phyloP scores from a whole-genome alignment of 108 stramenopile species.

The Parietichytrium sp. region DNA sequence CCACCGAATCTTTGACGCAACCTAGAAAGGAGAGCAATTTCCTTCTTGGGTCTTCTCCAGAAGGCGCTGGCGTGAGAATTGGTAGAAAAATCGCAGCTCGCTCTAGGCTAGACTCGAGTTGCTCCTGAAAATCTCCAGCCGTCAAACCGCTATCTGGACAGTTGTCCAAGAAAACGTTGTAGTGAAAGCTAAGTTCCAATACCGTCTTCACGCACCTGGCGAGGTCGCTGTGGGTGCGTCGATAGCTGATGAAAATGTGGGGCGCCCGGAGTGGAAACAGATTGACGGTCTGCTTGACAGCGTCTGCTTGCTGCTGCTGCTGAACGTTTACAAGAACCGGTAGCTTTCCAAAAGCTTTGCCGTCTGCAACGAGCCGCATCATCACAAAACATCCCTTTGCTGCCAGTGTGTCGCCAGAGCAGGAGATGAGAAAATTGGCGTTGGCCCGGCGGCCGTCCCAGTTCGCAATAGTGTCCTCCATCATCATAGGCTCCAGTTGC shows the following conservation, averaged over 20 bases:
- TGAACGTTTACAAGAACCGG: background rate
- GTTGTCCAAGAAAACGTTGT: conserved; percentile 3
- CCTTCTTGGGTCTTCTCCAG: background rate
- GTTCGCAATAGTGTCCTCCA: background rate
- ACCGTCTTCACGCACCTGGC: background rate
- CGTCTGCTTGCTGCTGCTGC: background rate
- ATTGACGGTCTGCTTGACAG: background rate
- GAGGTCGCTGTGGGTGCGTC: background rate
- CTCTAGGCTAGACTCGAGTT: background rate
- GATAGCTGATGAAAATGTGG: conserved; percentile 7
- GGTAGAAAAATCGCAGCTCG: background rate
- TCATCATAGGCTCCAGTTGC: background rate
- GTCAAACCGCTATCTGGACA: background rate
- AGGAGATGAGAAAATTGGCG: background rate
- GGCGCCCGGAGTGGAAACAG: background rate
- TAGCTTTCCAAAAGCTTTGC: background rate
- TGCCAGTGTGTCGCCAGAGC: background rate
- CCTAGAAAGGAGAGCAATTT: conserved; percentile 7
- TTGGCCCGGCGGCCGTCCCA: background rate
- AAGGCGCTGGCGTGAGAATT: background rate
- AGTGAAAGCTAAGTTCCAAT: background rate
- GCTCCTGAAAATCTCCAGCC: background rate
- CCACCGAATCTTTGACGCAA: background rate
- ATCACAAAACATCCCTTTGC: background rate
- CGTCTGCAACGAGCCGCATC: background rate